A percentile compares a stretch with the other conserved stretches of the same genome.
These are phyloP conservation scores for Amylostereum chailletii DNA, from an alignment of 1,284 basidiomycete genomes.

Conservation along the genomic window DNA sequence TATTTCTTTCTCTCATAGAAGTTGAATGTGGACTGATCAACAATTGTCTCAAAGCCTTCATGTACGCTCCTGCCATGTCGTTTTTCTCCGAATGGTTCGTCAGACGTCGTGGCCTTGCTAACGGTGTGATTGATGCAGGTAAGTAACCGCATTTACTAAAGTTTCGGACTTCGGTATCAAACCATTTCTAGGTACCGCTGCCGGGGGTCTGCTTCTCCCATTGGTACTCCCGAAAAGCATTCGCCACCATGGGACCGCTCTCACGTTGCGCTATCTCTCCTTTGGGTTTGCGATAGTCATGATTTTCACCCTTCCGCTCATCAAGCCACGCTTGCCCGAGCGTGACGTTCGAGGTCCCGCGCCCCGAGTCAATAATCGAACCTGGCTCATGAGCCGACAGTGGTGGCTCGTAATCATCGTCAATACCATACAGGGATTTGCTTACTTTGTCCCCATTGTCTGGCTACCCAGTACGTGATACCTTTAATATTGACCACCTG, in stretches of 20 bases:
- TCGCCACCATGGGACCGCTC: conserved; percentile 9
- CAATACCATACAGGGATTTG: conserved; percentile 18
- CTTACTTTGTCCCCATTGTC: conserved; percentile 14
- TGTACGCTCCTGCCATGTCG: conserved; percentile 18
- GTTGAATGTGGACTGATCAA: not conserved
- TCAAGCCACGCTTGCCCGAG: conserved; percentile 17
- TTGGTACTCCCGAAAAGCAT: conserved; percentile 16
- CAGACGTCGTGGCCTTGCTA: conserved; percentile 21
- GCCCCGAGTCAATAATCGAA: not conserved
- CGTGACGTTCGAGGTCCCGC: conserved; percentile 10
- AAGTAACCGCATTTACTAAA: not conserved
- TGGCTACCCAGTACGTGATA: conserved; percentile 15
- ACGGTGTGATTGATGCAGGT: conserved; percentile 24
- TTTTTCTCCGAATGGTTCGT: conserved; percentile 26
- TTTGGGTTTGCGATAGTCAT: conserved; percentile 10
- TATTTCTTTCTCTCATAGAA: too few relatives aligned
- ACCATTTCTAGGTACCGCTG: conserved; percentile 16
- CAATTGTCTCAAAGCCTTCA: conserved; percentile 1
- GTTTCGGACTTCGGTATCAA: not conserved
- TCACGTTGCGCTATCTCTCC: conserved; percentile 15
- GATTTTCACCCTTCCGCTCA: conserved; percentile 14
- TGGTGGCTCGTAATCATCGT: conserved; percentile 15
- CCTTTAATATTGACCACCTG: not conserved
- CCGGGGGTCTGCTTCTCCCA: conserved; percentile 21
- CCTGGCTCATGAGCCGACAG: conserved; percentile 12